phyloP scores from a whole-genome alignment of 2,329 filamentous ascomycete species.

The Cladosporium sp. region DNA sequence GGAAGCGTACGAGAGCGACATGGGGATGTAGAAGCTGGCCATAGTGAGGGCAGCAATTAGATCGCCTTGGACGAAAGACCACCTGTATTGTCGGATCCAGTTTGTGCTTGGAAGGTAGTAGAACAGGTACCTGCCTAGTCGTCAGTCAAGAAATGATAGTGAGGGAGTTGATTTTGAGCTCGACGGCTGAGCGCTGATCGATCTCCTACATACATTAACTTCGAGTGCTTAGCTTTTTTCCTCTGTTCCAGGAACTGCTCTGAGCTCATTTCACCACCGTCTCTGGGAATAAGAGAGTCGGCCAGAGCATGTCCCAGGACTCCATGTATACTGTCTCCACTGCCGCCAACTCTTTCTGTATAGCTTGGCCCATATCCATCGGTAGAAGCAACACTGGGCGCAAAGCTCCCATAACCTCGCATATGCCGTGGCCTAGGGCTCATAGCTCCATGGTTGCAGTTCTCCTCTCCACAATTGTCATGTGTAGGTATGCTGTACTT shows the following conservation, averaged over 20 bases:
- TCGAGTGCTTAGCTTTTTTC: slow-evolving; percentile 71
- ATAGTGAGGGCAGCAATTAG: slow-evolving; percentile 88
- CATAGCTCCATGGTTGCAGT: slow-evolving; percentile 73
- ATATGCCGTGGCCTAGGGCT: slow-evolving; percentile 64
- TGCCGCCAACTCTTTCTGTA: slow-evolving; percentile 34
- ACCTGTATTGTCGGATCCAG: slow-evolving; percentile 86
- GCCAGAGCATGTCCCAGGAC: slow-evolving; percentile 45
- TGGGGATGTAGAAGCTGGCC: slow-evolving; percentile 97
- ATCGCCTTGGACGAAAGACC: slow-evolving; percentile 80
- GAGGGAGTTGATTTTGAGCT: neutral
- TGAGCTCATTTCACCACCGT: slow-evolving; percentile 68
- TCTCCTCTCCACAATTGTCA: slow-evolving; percentile 35
- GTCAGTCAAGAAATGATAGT: slow-evolving; percentile 6
- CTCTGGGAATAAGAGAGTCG: slow-evolving; percentile 46
- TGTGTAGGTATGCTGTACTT: slow-evolving; percentile 23
- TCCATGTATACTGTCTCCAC: slow-evolving; percentile 39
- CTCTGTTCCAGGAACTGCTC: slow-evolving; percentile 70
- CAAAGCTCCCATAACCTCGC: slow-evolving; percentile 49
- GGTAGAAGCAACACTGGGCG: slow-evolving; percentile 34
- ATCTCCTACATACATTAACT: slow-evolving; percentile 64
- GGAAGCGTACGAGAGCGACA: slow-evolving; percentile 88
- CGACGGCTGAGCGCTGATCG: neutral
- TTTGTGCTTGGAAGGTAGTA: slow-evolving; percentile 92
- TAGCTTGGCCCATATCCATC: slow-evolving; percentile 42
- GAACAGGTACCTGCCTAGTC: slow-evolving; percentile 68